These are phyloP conservation scores for Pyricularia grisea DNA, from an alignment of 2,329 filamentous ascomycete genomes.

Conservation along the genomic window DNA sequence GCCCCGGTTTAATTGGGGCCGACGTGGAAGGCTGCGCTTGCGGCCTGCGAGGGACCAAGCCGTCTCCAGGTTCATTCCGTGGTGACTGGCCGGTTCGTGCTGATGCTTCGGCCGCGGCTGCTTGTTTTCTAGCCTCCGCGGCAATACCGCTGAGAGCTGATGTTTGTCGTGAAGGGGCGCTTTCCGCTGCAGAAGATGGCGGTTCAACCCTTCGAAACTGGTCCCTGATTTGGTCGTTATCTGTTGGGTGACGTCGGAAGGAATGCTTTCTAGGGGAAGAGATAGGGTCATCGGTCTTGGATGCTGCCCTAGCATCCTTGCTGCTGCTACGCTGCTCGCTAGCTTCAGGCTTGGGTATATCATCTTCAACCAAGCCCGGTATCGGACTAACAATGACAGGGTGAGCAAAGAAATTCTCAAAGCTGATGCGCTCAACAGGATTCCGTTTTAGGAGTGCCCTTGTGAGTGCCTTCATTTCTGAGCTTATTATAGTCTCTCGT, in stretches of 20 bases:
- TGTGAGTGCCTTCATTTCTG: constrained; percentile 73
- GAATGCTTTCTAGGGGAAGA: constrained; percentile 24
- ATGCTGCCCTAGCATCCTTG: constrained; percentile 23
- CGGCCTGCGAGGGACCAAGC: constrained; percentile 42
- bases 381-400: constrained; percentile 65
- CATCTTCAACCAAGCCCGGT: constrained; percentile 72
- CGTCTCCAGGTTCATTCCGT: constrained; percentile 35
- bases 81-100: constrained; percentile 32
- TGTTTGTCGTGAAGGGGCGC: constrained; percentile 33
- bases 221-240: constrained; percentile 22
- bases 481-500: constrained; percentile 58
- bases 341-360: constrained; percentile 37
- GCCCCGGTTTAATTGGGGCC: constrained; percentile 31
- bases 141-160: constrained; percentile 16
- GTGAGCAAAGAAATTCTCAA: constrained; percentile 76
- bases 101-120: constrained; percentile 11
- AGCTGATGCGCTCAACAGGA: constrained; percentile 75
- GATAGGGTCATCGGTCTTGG: constrained; percentile 21
- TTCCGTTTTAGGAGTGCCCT: constrained; percentile 74
- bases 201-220: constrained; percentile 16
- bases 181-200: constrained; percentile 30
- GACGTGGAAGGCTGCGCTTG: constrained; percentile 36
- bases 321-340: constrained; percentile 18
- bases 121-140: constrained; percentile 15
- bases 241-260: constrained; percentile 28